These are phyloP conservation scores for Colletotrichum tabaci DNA, from an alignment of 2,329 filamentous ascomycete genomes.

Conservation along the genomic window DNA sequence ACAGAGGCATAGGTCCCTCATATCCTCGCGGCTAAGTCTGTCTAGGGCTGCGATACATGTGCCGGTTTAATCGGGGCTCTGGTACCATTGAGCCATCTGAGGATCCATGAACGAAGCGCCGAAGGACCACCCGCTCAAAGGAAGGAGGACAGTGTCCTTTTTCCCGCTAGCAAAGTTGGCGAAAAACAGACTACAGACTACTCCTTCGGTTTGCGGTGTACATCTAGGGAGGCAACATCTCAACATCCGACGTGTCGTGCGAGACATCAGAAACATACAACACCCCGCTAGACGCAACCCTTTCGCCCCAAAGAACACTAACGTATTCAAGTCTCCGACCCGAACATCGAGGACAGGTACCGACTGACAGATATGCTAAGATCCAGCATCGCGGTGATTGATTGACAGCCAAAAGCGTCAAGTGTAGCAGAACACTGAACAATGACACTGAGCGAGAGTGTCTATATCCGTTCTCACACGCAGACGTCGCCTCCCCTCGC, in stretches of 20 bases:
- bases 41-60: too few species aligned
- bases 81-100: too few species aligned
- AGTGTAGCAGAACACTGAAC: background rate
- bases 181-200: background rate
- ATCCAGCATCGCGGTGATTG: background rate
- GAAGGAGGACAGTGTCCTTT: background rate
- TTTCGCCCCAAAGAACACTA: too few species aligned
- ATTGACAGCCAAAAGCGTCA: background rate
- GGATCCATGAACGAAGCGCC: background rate
- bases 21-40: too few species aligned
- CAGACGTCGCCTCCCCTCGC: background rate
- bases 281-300: background rate
- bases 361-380: background rate
- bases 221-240: too few species aligned
- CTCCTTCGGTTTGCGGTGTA: background rate
- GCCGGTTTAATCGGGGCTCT: too few species aligned
- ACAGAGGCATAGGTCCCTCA: too few species aligned
- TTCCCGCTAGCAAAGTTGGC: background rate
- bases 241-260: background rate
- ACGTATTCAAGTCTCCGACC: too few species aligned
- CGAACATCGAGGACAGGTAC: too few species aligned
- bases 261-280: background rate
- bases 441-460: background rate
- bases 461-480: background rate
- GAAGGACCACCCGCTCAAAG: background rate